Percentiles rank a stretch among this genome's conserved stretches.
phyloP scores from a whole-genome alignment of 176 grass and related monocot species.

The Raddia distichophylla region DNA sequence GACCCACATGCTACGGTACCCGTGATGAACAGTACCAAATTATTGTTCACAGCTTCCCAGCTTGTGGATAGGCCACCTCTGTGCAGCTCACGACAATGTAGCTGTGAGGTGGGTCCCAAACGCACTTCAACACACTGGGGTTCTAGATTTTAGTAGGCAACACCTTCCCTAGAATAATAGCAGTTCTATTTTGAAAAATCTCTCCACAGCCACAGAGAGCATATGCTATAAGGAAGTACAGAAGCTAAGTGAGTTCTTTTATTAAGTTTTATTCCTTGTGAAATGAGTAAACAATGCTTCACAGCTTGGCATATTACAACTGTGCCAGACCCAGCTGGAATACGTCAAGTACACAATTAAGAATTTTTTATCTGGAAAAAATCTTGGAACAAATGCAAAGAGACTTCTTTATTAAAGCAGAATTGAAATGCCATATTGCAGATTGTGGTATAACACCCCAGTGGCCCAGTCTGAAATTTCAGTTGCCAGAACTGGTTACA shows the following conservation, averaged over 20 bases:
- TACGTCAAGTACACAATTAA: not conserved
- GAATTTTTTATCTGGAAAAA: not conserved
- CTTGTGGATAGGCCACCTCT: too few species aligned
- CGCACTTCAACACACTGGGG: not conserved
- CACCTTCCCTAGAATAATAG: not conserved
- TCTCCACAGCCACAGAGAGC: not conserved
- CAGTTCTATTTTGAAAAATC: not conserved
- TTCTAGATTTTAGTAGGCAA: not conserved
- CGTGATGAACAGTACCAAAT: too few species aligned
- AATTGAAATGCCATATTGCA: not conserved
- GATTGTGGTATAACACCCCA: not conserved
- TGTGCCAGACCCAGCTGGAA: not conserved
- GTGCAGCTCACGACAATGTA: too few species aligned
- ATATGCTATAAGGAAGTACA: not conserved
- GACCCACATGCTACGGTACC: too few species aligned
- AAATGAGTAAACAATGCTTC: not conserved
- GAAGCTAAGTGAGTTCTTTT: not conserved
- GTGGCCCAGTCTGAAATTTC: constrained; percentile 3
- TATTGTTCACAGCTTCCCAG: too few species aligned
- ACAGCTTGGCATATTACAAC: not conserved
- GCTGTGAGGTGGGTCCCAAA: not conserved
- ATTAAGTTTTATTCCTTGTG: not conserved
- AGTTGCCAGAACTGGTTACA: not conserved
- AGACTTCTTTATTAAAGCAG: not conserved
- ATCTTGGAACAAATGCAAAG: not conserved